A percentile compares a stretch with the other conserved stretches of the same genome.
Conservation (phyloP, 108 stramenopile genomes). For the Aurantiochytrium sp. region DNA sequence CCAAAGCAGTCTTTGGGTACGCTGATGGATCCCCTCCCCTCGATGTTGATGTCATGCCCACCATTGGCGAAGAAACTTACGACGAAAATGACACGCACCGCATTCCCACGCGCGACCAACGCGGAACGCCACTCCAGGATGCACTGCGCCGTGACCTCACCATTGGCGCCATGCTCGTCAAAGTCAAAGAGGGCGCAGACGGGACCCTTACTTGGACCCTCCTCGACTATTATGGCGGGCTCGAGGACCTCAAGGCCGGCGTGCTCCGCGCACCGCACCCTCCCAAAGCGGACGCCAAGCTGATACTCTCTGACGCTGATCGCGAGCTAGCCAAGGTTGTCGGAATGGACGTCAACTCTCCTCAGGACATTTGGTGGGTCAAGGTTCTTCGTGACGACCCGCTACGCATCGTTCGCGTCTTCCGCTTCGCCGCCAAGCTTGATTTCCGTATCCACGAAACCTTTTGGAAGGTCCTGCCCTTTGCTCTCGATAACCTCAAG, state of each 20-base stretch:
- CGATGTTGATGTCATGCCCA: constrained; percentile 17
- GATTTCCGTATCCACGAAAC: not conserved
- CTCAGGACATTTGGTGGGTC: not conserved
- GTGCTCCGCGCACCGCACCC: constrained; percentile 11
- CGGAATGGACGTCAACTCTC: not conserved
- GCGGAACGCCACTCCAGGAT: not conserved
- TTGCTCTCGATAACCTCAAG: not conserved
- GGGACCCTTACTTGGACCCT: not conserved
- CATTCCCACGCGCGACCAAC: constrained; percentile 5
- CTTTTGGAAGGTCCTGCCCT: constrained; percentile 6
- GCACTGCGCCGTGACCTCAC: constrained; percentile 16
- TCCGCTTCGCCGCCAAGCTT: constrained; percentile 12
- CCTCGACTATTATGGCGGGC: constrained; percentile 12
- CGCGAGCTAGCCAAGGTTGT: not conserved
- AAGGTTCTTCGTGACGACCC: constrained; percentile 11
- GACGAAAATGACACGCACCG: not conserved
- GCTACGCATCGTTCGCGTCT: not conserved
- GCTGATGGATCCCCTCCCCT: not conserved
- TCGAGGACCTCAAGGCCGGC: not conserved
- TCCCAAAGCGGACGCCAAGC: not conserved
- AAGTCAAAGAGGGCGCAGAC: not conserved
- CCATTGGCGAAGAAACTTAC: constrained; percentile 9
- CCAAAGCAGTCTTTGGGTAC: not conserved
- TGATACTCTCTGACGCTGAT: not conserved
- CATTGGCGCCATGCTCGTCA: not conserved